phyloP scores from a whole-genome alignment of 2,329 filamentous ascomycete species.

The Macroventuria anomochaeta region DNA sequence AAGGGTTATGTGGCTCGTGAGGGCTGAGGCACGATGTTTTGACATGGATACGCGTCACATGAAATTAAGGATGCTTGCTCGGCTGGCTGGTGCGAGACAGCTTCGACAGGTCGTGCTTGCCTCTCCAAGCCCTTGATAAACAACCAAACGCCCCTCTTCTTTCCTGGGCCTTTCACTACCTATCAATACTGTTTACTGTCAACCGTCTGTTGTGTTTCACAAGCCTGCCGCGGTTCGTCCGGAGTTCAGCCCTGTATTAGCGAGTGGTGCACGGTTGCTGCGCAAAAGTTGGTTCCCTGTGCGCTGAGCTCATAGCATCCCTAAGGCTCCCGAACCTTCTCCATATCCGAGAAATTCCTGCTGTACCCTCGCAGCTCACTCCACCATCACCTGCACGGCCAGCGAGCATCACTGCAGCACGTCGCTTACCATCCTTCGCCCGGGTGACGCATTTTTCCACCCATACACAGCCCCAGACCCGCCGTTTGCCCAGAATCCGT shows the following conservation, averaged over 20 bases:
- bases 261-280: slow-evolving; percentile 18
- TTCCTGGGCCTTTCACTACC: not conserved
- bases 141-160: not conserved
- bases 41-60: slow-evolving; percentile 32
- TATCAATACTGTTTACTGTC: slow-evolving; percentile 17
- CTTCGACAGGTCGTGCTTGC: slow-evolving; percentile 12
- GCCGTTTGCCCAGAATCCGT: slow-evolving; percentile 28
- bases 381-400: slow-evolving; percentile 29
- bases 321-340: slow-evolving; percentile 19
- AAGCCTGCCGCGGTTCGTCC: slow-evolving; percentile 15
- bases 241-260: slow-evolving; percentile 16
- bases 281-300: slow-evolving; percentile 31
- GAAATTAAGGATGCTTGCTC: slow-evolving; percentile 31
- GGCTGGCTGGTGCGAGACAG: slow-evolving; percentile 11
- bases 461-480: slow-evolving; percentile 16
- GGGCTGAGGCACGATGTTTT: slow-evolving; percentile 12
- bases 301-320: slow-evolving; percentile 24
- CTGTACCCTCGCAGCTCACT: slow-evolving; percentile 25
- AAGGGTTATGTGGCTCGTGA: slow-evolving; percentile 14
- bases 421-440: slow-evolving; percentile 9
- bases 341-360: slow-evolving; percentile 38
- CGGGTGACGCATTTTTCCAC: slow-evolving; percentile 14
- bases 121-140: slow-evolving; percentile 1
- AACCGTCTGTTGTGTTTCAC: slow-evolving; percentile 7
- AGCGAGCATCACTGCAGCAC: slow-evolving; percentile 10